phyloP scores from a whole-genome alignment of 768 basidiomycete species.

The Naganishia kalamii region DNA sequence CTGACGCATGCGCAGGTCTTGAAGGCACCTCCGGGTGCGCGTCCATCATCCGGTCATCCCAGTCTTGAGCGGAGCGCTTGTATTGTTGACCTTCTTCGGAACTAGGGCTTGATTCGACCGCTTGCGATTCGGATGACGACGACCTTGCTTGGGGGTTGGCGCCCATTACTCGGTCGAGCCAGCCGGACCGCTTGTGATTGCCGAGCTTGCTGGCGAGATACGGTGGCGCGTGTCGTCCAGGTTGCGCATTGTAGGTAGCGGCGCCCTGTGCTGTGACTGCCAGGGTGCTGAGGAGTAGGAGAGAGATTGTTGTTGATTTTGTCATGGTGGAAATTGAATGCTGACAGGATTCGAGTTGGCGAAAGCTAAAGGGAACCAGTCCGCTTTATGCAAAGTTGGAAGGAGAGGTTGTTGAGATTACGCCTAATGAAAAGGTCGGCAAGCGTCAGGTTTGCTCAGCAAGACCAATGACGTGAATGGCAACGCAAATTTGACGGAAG shows the following conservation, averaged over 20 bases:
- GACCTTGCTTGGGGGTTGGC: not conserved
- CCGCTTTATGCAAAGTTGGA: not conserved
- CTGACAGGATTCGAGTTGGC: not conserved
- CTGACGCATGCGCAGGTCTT: not conserved
- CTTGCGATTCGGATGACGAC: not conserved
- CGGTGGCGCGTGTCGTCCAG: constrained; percentile 43
- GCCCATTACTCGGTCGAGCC: not conserved
- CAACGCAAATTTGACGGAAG: too few species aligned
- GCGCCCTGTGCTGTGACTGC: not conserved
- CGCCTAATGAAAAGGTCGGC: too few species aligned
- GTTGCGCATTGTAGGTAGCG: constrained; percentile 16
- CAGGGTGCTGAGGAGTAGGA: not conserved
- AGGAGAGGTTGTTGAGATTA: not conserved
- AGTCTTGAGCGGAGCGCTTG: constrained; percentile 12
- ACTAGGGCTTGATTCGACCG: not conserved
- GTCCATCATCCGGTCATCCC: not conserved
- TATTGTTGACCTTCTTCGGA: not conserved
- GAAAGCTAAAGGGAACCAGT: not conserved
- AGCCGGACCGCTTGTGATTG: constrained; percentile 18
- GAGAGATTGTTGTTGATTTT: not conserved
- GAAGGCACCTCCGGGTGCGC: not conserved
- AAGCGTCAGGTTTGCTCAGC: constrained; percentile 9
- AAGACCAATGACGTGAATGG: too few species aligned
- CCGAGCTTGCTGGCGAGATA: constrained; percentile 33
- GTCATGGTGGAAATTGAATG: not conserved